A percentile compares a stretch with the other conserved stretches of the same genome.
phyloP scores from a whole-genome alignment of 2,329 filamentous ascomycete genomes.

The Trichoderma aggressivum region DNA sequence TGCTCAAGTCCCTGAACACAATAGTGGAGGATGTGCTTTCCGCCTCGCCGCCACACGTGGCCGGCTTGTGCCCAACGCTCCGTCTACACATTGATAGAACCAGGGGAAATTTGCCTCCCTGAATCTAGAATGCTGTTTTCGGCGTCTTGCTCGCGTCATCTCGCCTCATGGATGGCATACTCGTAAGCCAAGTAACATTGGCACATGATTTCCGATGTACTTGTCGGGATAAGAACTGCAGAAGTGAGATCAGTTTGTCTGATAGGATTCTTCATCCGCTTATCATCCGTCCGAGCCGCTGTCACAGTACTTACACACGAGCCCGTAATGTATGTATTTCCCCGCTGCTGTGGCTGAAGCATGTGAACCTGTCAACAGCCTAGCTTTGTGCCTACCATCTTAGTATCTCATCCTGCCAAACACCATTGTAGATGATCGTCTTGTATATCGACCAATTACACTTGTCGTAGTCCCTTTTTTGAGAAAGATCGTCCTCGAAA shows the following conservation, averaged over 20 bases:
- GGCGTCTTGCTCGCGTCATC: neutral
- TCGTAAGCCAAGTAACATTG: neutral
- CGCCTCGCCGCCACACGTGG: slow-evolving; percentile 6
- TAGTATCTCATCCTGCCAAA: neutral
- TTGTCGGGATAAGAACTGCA: neutral
- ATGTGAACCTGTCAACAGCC: neutral
- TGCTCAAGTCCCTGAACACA: neutral
- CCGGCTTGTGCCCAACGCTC: neutral
- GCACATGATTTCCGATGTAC: neutral
- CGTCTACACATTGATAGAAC: neutral
- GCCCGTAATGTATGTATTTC: neutral
- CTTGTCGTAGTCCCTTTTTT: neutral
- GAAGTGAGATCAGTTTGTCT: neutral
- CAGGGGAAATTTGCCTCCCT: neutral
- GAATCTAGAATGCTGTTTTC: neutral
- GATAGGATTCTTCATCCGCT: neutral
- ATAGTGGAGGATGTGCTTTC: neutral
- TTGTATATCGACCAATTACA: neutral
- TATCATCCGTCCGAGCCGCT: neutral
- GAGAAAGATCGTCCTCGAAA: neutral
- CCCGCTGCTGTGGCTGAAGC: slow-evolving; percentile 3
- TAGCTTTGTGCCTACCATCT: neutral
- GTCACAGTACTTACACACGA: neutral
- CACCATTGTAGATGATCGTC: neutral
- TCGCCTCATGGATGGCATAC: neutral